A percentile compares a stretch with the other conserved stretches of the same genome.
These are phyloP conservation scores for Carallia brachiata DNA, from an alignment of 345 rosid genomes.

Conservation along the genomic window DNA sequence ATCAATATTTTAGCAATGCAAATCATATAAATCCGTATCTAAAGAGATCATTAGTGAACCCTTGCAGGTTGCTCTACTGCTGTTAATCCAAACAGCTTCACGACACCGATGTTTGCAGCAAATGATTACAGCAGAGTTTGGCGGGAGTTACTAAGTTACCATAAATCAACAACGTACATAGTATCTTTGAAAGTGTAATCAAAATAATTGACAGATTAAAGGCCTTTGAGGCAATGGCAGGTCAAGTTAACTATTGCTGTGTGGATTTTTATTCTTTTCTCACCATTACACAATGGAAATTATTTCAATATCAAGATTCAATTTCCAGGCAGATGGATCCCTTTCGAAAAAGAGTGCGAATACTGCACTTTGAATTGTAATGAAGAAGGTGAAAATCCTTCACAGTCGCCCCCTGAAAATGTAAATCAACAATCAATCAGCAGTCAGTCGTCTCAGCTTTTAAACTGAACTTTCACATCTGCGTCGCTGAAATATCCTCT, in stretches of 20 bases:
- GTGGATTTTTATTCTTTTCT: slow-evolving; percentile 1
- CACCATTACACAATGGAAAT: slow-evolving; percentile 35
- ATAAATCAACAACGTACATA: too few relatives aligned
- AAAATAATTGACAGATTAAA: too few relatives aligned
- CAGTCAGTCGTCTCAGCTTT: too few relatives aligned
- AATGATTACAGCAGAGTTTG: too few relatives aligned
- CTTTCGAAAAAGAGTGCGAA: slow-evolving; percentile 19
- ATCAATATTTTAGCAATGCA: neutral
- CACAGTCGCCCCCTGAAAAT: slow-evolving; percentile 24
- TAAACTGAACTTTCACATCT: neutral
- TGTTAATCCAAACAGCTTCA: too few relatives aligned
- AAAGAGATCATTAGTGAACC: too few relatives aligned
- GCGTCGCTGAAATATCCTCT: neutral
- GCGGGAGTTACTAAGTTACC: too few relatives aligned
- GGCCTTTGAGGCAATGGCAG: too few relatives aligned
- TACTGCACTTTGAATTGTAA: slow-evolving; percentile 19
- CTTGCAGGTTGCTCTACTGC: too few relatives aligned
- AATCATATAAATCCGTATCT: neutral
- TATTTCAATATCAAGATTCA: slow-evolving; percentile 29
- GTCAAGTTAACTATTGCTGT: too few relatives aligned
- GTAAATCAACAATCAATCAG: neutral
- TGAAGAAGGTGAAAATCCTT: slow-evolving; percentile 29
- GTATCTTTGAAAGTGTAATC: too few relatives aligned
- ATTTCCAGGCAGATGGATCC: slow-evolving; percentile 32
- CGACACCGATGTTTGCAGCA: too few relatives aligned